Evolutionary conservation across 2,329 filamentous ascomycete genomes (phyloP).

Genomic region (Neospermospora avenae): DNA sequence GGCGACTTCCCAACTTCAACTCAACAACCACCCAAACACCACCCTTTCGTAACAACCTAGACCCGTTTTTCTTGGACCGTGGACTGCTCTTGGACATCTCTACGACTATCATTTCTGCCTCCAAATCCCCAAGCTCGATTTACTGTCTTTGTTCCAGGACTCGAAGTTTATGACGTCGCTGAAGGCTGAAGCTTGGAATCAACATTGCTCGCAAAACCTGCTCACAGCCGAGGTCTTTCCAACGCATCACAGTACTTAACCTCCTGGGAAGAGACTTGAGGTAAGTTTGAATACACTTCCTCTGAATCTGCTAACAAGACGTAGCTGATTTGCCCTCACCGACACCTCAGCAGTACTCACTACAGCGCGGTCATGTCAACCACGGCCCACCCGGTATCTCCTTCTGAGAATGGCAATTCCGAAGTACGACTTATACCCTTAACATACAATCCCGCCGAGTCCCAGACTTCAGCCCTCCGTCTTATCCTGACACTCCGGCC

Average conservation of each 20-base stretch:
- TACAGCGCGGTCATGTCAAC: conserved; percentile 11
- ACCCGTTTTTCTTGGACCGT: neutral
- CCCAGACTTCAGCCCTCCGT: conserved; percentile 72
- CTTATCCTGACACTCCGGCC: conserved; percentile 78
- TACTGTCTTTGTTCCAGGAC: neutral
- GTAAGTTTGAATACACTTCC: neutral
- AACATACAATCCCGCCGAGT: conserved; percentile 73
- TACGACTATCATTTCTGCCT: neutral
- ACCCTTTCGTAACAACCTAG: no score
- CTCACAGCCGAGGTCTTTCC: neutral
- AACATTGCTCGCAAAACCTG: neutral
- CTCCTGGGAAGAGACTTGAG: neutral
- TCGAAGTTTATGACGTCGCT: conserved; percentile 1
- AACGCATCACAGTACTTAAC: neutral
- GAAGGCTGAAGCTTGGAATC: neutral
- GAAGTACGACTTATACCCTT: conserved; percentile 66
- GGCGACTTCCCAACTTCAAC: no score
- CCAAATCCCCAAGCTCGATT: neutral
- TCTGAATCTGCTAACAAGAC: neutral
- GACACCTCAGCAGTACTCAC: neutral
- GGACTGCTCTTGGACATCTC: neutral
- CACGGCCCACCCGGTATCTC: neutral
- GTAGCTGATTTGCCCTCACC: neutral
- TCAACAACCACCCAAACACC: no score
- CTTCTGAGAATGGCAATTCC: conserved; percentile 10